phyloP scores from a whole-genome alignment of 257 asterid genomes.

The Capsicum pubescens region DNA sequence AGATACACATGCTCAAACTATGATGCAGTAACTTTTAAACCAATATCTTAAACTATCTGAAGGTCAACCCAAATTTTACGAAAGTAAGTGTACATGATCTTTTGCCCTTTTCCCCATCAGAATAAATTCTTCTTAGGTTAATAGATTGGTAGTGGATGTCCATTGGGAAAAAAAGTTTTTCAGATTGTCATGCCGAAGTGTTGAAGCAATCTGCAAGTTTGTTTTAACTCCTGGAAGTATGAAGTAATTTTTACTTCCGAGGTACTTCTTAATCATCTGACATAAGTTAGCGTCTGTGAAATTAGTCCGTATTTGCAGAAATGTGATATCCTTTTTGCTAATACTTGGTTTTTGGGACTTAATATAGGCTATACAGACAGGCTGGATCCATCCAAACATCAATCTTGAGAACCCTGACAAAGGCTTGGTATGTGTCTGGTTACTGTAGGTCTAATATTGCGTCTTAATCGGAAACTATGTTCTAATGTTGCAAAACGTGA shows the following conservation, averaged over 20 bases:
- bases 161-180: not conserved
- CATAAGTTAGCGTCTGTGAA: not conserved
- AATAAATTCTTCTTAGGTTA: not conserved
- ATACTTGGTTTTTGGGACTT: conserved; percentile 24
- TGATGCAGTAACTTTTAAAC: no score
- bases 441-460: not conserved
- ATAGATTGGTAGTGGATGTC: not conserved
- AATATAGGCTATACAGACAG: conserved; percentile 83
- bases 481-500: conserved; percentile 10
- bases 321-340: not conserved
- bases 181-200: not conserved
- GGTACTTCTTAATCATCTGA: not conserved
- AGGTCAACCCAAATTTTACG: no score
- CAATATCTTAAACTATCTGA: no score
- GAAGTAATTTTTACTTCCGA: not conserved
- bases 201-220: conserved; percentile 1
- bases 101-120: not conserved
- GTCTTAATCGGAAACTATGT: not conserved
- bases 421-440: conserved; percentile 73
- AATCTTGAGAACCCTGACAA: conserved; percentile 92
- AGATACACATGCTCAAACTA: no score
- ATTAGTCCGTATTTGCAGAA: conserved; percentile 2
- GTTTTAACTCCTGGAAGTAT: not conserved
- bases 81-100: not conserved
- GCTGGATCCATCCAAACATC: conserved; percentile 97